Percentiles rank a stretch among this genome's conserved stretches.
Conservation (phyloP, 495 filamentous ascomycete species). For the Chlorociboria aeruginascens region DNA sequence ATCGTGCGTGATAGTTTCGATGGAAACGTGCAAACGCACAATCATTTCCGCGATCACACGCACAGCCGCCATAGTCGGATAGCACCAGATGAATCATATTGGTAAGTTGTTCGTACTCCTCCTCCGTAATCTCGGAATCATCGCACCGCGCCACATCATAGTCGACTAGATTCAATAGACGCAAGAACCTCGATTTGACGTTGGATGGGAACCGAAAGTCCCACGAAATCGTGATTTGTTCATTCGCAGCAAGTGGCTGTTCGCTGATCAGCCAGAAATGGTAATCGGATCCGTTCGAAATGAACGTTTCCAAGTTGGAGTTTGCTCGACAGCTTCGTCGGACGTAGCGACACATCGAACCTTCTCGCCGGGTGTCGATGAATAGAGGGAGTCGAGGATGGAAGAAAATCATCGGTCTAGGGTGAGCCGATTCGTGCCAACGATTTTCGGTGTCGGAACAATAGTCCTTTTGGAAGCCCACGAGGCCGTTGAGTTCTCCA, state of each 20-base stretch:
- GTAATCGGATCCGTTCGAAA: constrained; percentile 63
- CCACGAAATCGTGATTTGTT: constrained; percentile 46
- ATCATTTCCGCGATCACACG: constrained; percentile 51
- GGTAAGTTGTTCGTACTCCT: constrained; percentile 36
- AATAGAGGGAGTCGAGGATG: constrained; percentile 73
- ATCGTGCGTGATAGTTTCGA: constrained; percentile 43
- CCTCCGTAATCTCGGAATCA: constrained; percentile 31
- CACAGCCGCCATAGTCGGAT: constrained; percentile 80
- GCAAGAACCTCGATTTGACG: constrained; percentile 28
- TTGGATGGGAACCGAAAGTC: constrained; percentile 39
- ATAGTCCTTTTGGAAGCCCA: constrained; percentile 71
- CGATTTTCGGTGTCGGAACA: constrained; percentile 58
- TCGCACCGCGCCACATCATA: constrained; percentile 25
- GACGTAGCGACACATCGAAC: constrained; percentile 71
- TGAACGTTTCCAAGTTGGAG: constrained; percentile 63
- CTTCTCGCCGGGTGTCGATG: constrained; percentile 80
- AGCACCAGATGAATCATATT: constrained; percentile 58
- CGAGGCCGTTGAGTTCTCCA: constrained; percentile 76
- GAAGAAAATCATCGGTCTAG: constrained; percentile 78
- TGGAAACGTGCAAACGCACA: constrained; percentile 69
- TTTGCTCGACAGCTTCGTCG: constrained; percentile 85
- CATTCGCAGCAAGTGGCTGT: constrained; percentile 46
- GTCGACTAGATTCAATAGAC: constrained; percentile 37
- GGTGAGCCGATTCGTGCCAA: constrained; percentile 64
- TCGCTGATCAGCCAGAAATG: constrained; percentile 84